phyloP scores from a whole-genome alignment of 352 stramenopile species.

The Phytophthora rubi region DNA sequence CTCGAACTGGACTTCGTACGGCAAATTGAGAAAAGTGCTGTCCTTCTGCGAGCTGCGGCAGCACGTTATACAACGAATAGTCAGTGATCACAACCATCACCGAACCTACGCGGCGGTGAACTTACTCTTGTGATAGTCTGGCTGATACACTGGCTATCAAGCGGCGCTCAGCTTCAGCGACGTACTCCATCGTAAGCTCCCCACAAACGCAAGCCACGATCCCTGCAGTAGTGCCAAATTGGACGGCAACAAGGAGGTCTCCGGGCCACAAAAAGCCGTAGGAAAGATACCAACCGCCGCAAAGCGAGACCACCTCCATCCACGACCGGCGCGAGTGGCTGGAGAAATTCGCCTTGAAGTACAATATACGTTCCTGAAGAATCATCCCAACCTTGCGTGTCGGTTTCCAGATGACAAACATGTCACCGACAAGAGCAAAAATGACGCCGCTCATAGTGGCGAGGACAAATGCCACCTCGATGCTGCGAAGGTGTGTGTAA shows the following conservation, averaged over 20 bases:
- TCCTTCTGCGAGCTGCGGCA: slow-evolving; percentile 62
- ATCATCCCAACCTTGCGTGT: slow-evolving; percentile 81
- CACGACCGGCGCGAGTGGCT: slow-evolving; percentile 60
- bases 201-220: slow-evolving; percentile 75
- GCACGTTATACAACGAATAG: neutral
- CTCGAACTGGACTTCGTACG: slow-evolving; percentile 86
- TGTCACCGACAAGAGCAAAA: slow-evolving; percentile 79
- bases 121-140: slow-evolving; percentile 53
- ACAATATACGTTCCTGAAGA: slow-evolving; percentile 79
- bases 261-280: slow-evolving; percentile 74
- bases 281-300: slow-evolving; percentile 63
- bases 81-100: neutral
- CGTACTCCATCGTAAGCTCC: slow-evolving; percentile 71
- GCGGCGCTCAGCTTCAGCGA: slow-evolving; percentile 66
- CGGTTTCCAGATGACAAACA: slow-evolving; percentile 88
- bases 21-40: slow-evolving; percentile 69
- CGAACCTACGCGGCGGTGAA: slow-evolving; percentile 1
- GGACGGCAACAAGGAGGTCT: slow-evolving; percentile 76
- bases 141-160: slow-evolving; percentile 60
- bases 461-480: slow-evolving; percentile 84
- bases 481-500: slow-evolving; percentile 82
- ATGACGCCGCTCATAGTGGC: slow-evolving; percentile 78
- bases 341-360: slow-evolving; percentile 63
- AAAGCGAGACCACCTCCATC: slow-evolving; percentile 64
- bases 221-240: slow-evolving; percentile 75